These are phyloP conservation scores for Baorangia bicolor DNA, from an alignment of 768 basidiomycete genomes.

Conservation along the genomic window DNA sequence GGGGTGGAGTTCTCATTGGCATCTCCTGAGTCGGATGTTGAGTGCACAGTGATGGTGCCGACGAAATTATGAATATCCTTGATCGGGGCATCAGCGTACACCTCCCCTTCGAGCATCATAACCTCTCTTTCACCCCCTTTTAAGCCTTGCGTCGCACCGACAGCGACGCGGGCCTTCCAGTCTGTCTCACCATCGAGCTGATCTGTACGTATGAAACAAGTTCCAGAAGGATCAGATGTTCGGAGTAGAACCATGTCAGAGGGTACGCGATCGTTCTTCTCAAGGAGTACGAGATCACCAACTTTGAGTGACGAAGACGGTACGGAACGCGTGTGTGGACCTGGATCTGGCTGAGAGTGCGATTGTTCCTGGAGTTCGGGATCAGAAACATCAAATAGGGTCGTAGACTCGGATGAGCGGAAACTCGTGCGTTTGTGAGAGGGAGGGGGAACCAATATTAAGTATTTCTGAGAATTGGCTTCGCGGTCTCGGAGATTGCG, in stretches of 20 bases:
- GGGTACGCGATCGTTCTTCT: slow-evolving; percentile 97
- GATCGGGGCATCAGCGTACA: slow-evolving; percentile 93
- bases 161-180: slow-evolving; percentile 94
- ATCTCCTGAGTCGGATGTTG: slow-evolving; percentile 30
- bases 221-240: slow-evolving; percentile 86
- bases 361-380: slow-evolving; percentile 15
- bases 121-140: slow-evolving; percentile 46
- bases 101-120: slow-evolving; percentile 73
- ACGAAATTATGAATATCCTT: slow-evolving; percentile 97
- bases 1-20: slow-evolving; percentile 37
- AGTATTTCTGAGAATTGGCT: slow-evolving; percentile 92
- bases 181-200: slow-evolving; percentile 99
- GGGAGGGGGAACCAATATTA: slow-evolving; percentile 63
- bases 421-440: slow-evolving; percentile 27
- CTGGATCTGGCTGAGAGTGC: slow-evolving; percentile 33
- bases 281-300: slow-evolving; percentile 86
- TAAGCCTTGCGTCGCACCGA: slow-evolving; percentile 33
- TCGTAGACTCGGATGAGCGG: slow-evolving; percentile 18
- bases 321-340: slow-evolving; percentile 66
- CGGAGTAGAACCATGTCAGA: slow-evolving; percentile 89
- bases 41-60: slow-evolving; percentile 83
- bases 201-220: slow-evolving; percentile 97
- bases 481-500: slow-evolving; percentile 89
- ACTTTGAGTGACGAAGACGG: slow-evolving; percentile 88
- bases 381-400: slow-evolving; percentile 20